A percentile compares a stretch with the other conserved stretches of the same genome.
Conservation (phyloP, 1,139 yeast genomes). For the Sugiyamaella paludigena region DNA sequence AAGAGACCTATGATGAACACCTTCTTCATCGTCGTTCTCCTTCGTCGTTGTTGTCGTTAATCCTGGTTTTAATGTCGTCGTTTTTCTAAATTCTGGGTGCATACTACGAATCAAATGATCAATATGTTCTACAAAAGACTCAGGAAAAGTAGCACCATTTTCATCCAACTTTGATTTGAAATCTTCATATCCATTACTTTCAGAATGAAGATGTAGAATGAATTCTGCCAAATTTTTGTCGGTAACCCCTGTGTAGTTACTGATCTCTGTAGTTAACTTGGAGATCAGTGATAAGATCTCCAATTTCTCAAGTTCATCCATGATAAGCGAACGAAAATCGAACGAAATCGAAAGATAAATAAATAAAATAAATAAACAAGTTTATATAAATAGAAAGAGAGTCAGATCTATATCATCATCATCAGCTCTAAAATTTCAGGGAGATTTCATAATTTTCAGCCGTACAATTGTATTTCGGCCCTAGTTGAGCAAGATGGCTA, state of each 20-base stretch:
- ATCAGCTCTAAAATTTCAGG: too few species aligned
- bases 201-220: constrained; percentile 47
- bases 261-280: constrained; percentile 36
- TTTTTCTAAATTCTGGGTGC: constrained; percentile 32
- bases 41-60: constrained; percentile 5
- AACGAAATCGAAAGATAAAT: too few species aligned
- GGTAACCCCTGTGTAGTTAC: constrained; percentile 34
- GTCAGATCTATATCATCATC: too few species aligned
- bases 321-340: constrained; percentile 3
- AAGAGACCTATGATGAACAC: constrained; percentile 7
- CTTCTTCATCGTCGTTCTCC: constrained; percentile 4
- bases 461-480: too few species aligned
- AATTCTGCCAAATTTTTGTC: constrained; percentile 56
- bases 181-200: constrained; percentile 7
- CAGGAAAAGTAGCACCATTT: constrained; percentile 65
- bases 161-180: constrained; percentile 48
- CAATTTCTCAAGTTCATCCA: constrained; percentile 35
- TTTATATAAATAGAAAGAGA: not conserved
- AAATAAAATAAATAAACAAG: too few species aligned
- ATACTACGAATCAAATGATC: constrained; percentile 38
- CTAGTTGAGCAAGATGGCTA: too few species aligned
- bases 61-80: not conserved
- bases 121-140: constrained; percentile 42
- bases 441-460: too few species aligned
- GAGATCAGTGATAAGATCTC: constrained; percentile 38